Evolutionary conservation across 345 rosid genomes (phyloP).

Genomic region (Eucalyptus cloeziana): DNA sequence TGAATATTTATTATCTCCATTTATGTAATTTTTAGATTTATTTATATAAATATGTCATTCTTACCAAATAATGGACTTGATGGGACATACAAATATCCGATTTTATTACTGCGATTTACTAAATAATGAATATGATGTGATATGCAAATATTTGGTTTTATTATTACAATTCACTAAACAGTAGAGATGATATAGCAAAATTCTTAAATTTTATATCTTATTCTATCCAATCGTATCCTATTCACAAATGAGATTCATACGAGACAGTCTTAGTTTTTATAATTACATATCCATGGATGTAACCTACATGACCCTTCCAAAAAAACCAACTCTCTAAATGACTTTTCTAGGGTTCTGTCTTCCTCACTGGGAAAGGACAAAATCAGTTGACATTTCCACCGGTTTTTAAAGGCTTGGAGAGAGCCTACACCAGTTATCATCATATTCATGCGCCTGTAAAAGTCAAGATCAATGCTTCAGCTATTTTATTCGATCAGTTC

Average conservation of each 20-base stretch:
- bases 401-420: not conserved
- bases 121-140: too few species aligned
- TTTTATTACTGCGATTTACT: too few species aligned
- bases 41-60: fast-evolving
- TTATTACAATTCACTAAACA: not conserved
- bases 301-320: not conserved
- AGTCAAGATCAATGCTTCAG: not conserved
- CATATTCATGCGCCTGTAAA: not conserved
- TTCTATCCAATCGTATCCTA: fast-evolving
- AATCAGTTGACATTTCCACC: not conserved
- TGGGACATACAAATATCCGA: fast-evolving
- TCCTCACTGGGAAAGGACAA: not conserved
- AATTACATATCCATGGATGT: not conserved
- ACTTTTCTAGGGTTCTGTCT: not conserved
- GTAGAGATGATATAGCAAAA: not conserved
- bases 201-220: not conserved
- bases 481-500: not conserved
- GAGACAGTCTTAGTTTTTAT: not conserved
- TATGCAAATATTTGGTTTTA: fast-evolving
- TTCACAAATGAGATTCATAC: too few species aligned
- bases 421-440: not conserved
- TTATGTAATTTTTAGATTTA: not conserved
- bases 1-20: not conserved
- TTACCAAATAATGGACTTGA: not conserved
- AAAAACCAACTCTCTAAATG: not conserved